These are phyloP conservation scores for Boletellus sp. DNA, from an alignment of 768 basidiomycete genomes.

Conservation along the genomic window DNA sequence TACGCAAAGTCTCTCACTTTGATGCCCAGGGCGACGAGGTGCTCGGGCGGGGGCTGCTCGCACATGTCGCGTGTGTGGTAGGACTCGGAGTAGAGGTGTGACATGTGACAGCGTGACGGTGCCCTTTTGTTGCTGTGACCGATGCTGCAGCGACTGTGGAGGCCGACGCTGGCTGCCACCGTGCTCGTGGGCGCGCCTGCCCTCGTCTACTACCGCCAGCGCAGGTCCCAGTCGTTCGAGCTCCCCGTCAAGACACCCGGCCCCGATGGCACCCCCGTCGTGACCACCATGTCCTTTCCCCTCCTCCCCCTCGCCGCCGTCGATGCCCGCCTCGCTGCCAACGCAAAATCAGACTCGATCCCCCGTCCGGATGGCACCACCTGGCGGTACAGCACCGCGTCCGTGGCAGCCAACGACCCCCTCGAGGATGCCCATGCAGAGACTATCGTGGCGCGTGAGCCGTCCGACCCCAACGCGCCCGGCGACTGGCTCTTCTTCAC, in stretches of 20 bases:
- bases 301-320: conserved; percentile 53
- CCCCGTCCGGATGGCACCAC: conserved; percentile 50
- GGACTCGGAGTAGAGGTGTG: too few relatives aligned
- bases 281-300: conserved; percentile 49
- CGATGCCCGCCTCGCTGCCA: conserved; percentile 55
- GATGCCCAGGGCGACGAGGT: conserved; percentile 34
- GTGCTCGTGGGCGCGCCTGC: conserved; percentile 54
- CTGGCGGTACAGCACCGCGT: conserved; percentile 79
- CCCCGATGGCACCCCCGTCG: conserved; percentile 57
- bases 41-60: conserved; percentile 35
- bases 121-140: background rate
- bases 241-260: conserved; percentile 50
- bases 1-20: conserved; percentile 62
- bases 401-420: conserved; percentile 80
- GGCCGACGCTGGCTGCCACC: conserved; percentile 54
- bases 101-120: too few relatives aligned
- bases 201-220: conserved; percentile 54
- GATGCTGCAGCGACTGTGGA: conserved; percentile 70
- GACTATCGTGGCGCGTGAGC: conserved; percentile 63
- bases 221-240: conserved; percentile 52
- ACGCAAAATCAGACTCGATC: conserved; percentile 45
- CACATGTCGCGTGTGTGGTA: too few relatives aligned
- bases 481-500: conserved; percentile 83
- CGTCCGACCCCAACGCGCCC: conserved; percentile 51
- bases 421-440: conserved; percentile 86